Percentiles rank a stretch among this genome's conserved stretches.
phyloP scores from a whole-genome alignment of 1,284 basidiomycete genomes.

The Leccinum solheimii region DNA sequence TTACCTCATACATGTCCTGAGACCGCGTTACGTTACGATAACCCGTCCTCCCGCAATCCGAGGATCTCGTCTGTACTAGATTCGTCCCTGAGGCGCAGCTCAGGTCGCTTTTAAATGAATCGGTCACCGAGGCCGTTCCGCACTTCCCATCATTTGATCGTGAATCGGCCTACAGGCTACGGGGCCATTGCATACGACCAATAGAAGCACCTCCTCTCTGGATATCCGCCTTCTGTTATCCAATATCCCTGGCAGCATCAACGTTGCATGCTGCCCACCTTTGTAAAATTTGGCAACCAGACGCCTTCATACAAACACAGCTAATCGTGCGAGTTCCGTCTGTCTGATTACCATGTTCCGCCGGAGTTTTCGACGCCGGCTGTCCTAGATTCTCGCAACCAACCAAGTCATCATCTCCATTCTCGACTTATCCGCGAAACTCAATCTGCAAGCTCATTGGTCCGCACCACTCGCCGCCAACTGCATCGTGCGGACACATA shows the following conservation, averaged over 20 bases:
- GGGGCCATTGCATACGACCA: background rate
- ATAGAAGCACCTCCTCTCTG: slow-evolving; percentile 1
- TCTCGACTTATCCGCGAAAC: slow-evolving; percentile 1
- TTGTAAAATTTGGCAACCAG: slow-evolving; percentile 2
- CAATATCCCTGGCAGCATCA: background rate
- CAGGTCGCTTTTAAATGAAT: slow-evolving; percentile 10
- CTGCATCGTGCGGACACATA: background rate
- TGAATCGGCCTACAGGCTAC: slow-evolving; percentile 19
- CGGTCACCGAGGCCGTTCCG: slow-evolving; percentile 4
- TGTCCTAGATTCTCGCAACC: background rate
- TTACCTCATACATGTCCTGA: background rate
- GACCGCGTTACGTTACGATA: background rate
- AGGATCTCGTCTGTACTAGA: slow-evolving; percentile 16
- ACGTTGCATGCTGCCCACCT: background rate
- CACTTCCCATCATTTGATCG: slow-evolving; percentile 19
- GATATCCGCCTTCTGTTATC: slow-evolving; percentile 9
- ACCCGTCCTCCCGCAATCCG: slow-evolving; percentile 19
- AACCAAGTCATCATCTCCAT: background rate
- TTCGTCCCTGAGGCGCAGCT: slow-evolving; percentile 7
- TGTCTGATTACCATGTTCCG: background rate
- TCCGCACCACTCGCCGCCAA: background rate
- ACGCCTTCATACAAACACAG: background rate
- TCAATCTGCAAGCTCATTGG: background rate
- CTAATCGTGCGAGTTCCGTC: background rate
- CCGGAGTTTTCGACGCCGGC: background rate